Conservation (phyloP, 345 rosid species). For the Lepidium didymum region DNA sequence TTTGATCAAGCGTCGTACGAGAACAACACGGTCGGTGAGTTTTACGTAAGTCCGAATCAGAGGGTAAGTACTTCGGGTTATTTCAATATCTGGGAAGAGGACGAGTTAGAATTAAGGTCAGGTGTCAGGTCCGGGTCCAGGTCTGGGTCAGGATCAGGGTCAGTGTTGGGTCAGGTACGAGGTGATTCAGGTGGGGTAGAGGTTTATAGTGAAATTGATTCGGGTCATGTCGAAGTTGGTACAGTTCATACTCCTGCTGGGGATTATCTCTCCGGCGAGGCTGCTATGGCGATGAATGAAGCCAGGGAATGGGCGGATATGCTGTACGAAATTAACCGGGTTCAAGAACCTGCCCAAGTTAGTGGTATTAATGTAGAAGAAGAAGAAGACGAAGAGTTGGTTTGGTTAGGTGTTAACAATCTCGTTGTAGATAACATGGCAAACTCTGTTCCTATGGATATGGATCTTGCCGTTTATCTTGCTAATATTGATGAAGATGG, state of each 20-base stretch:
- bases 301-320: constrained; percentile 28
- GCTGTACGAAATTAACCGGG: not conserved
- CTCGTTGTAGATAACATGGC: not conserved
- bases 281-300: constrained; percentile 7
- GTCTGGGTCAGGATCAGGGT: not conserved
- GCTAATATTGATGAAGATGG: not conserved
- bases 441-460: not conserved
- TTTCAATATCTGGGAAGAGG: not conserved
- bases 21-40: not conserved
- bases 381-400: constrained; percentile 25
- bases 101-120: constrained; percentile 12
- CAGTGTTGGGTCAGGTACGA: not conserved
- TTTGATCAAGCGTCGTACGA: constrained; percentile 6
- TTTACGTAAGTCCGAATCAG: not conserved
- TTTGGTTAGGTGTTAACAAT: constrained; percentile 2
- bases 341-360: not conserved
- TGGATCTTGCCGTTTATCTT: not conserved
- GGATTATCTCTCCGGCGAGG: not conserved
- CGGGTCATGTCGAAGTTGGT: constrained; percentile 13
- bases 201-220: constrained; percentile 2
- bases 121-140: constrained; percentile 5
- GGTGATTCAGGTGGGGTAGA: constrained; percentile 5
- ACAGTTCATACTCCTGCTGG: not conserved
- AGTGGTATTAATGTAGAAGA: not conserved
- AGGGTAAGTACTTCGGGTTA: not conserved